These are phyloP conservation scores for Solanum tacnaense DNA, from an alignment of 257 asterid species.

Conservation along the genomic window DNA sequence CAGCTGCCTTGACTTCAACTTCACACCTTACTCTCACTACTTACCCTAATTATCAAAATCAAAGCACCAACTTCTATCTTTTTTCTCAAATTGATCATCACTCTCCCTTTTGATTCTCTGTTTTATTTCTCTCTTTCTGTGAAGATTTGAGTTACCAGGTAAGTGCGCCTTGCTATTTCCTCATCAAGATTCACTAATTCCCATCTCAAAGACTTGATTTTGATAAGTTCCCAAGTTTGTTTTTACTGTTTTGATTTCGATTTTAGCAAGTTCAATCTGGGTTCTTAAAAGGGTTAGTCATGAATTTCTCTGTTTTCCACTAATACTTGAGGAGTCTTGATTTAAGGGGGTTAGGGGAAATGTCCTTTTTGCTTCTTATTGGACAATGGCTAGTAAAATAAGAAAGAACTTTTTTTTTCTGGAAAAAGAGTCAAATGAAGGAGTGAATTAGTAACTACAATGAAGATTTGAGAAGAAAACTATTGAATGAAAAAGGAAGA, in stretches of 20 bases:
- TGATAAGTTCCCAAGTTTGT: background rate
- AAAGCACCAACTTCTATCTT: background rate
- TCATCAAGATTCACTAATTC: background rate
- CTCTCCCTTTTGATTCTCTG: background rate
- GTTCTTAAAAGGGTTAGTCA: background rate
- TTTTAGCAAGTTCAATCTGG: background rate
- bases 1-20: background rate
- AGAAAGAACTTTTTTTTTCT: too few relatives aligned
- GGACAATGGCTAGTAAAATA: conserved; percentile 3
- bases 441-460: too few relatives aligned
- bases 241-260: background rate
- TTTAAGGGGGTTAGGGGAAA: background rate
- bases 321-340: background rate
- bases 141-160: background rate
- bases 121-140: background rate
- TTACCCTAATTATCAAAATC: background rate
- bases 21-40: background rate
- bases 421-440: too few relatives aligned
- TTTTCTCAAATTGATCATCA: background rate
- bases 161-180: background rate
- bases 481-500: too few relatives aligned
- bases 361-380: conserved; percentile 16
- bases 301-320: background rate
- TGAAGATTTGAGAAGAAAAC: too few relatives aligned
- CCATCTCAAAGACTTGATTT: background rate